Percentiles rank a stretch among this genome's conserved stretches.
Conservation (phyloP, 306 rosid genomes). For the Castanospermum australe region DNA sequence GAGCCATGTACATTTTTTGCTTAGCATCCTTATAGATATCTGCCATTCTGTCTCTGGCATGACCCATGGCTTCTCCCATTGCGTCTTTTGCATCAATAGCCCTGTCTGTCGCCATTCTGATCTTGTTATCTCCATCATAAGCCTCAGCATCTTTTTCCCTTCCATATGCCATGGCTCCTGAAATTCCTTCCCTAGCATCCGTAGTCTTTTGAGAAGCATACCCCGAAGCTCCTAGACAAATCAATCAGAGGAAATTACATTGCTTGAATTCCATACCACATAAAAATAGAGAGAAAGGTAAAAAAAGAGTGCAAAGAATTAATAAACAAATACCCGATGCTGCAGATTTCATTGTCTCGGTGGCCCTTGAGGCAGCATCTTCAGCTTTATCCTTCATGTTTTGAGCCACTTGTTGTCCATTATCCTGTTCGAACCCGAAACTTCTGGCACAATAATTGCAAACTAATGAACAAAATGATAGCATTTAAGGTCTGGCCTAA, state of each 20-base stretch:
- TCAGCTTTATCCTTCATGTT: conserved; percentile 31
- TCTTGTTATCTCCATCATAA: conserved; percentile 11
- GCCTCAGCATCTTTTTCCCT: not conserved
- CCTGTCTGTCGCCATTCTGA: conserved; percentile 28
- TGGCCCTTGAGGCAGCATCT: conserved; percentile 49
- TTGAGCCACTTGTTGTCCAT: conserved; percentile 7
- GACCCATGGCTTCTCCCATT: not conserved
- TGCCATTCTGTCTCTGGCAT: conserved; percentile 8
- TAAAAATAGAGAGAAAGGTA: not conserved
- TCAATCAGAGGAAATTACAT: not conserved
- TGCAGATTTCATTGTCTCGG: conserved; percentile 37
- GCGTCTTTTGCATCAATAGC: conserved; percentile 1
- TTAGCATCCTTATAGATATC: conserved; percentile 26
- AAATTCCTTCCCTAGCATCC: conserved; percentile 19
- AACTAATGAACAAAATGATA: conserved; percentile 3
- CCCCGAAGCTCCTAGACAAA: conserved; percentile 37
- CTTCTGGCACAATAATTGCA: conserved; percentile 30
- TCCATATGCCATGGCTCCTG: conserved; percentile 28
- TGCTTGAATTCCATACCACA: not conserved
- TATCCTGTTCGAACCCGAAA: conserved; percentile 26
- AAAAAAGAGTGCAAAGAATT: not conserved
- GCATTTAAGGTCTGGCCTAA: not conserved
- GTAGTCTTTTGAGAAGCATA: conserved; percentile 33
- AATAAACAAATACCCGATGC: conserved; percentile 46
- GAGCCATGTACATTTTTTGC: not conserved